Conservation (phyloP, 352 stramenopile genomes). For the Globisporangium acanthophoron region DNA sequence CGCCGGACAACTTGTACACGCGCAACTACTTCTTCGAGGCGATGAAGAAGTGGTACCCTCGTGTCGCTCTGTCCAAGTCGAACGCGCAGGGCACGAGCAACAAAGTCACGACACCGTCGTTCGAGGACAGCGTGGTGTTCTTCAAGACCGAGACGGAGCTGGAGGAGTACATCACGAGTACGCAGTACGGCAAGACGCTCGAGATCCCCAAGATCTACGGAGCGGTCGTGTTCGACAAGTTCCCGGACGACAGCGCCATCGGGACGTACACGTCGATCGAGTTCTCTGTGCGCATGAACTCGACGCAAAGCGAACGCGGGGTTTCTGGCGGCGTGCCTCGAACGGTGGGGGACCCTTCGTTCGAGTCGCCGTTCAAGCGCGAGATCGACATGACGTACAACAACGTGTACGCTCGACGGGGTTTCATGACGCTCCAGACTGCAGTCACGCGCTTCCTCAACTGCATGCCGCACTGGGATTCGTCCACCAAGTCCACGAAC, state of each 20-base stretch:
- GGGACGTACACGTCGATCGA: slow-evolving; percentile 43
- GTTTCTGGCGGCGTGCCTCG: slow-evolving; percentile 24
- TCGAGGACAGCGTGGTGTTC: slow-evolving; percentile 60
- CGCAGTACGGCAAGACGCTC: slow-evolving; percentile 40
- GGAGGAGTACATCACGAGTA: slow-evolving; percentile 33
- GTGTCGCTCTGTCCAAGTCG: slow-evolving; percentile 19
- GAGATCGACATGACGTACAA: slow-evolving; percentile 35
- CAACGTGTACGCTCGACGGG: slow-evolving; percentile 27
- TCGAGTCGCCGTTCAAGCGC: slow-evolving; percentile 41
- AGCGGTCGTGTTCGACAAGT: slow-evolving; percentile 55
- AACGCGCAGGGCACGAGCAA: slow-evolving; percentile 9
- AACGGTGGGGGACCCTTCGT: slow-evolving; percentile 33
- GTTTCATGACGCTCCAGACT: slow-evolving; percentile 73
- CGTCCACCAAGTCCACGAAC: slow-evolving; percentile 25
- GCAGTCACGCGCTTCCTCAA: slow-evolving; percentile 49
- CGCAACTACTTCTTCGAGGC: slow-evolving; percentile 59
- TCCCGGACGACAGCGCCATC: slow-evolving; percentile 31
- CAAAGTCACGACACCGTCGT: slow-evolving; percentile 32
- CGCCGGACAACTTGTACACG: slow-evolving; percentile 49
- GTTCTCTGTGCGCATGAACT: slow-evolving; percentile 64
- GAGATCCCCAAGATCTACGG: slow-evolving; percentile 43
- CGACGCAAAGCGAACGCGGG: slow-evolving; percentile 24
- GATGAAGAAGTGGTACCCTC: slow-evolving; percentile 49
- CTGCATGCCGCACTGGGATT: slow-evolving; percentile 48
- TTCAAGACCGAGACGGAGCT: slow-evolving; percentile 40